Evolutionary conservation across 345 rosid species (phyloP).

Genomic region (Rhizophora apiculata): DNA sequence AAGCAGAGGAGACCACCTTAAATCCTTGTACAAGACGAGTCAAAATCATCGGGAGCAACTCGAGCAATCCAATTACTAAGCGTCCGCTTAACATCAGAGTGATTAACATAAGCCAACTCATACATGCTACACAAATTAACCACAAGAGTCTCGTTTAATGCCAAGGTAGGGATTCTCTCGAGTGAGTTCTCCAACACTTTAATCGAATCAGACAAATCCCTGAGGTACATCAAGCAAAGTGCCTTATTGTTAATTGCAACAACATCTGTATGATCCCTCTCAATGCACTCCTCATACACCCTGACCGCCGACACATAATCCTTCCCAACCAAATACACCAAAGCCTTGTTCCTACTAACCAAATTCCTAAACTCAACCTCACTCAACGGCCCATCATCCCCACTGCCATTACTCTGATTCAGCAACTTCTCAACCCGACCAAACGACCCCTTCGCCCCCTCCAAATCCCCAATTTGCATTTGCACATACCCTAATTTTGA

Average conservation of each 20-base stretch:
- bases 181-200: constrained; percentile 84
- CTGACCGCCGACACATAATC: constrained; percentile 88
- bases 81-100: constrained; percentile 73
- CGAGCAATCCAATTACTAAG: constrained; percentile 80
- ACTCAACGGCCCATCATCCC: constrained; percentile 23
- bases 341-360: constrained; percentile 75
- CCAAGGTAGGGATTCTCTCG: constrained; percentile 79
- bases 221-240: constrained; percentile 84
- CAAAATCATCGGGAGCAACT: constrained; percentile 96
- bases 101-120: constrained; percentile 91
- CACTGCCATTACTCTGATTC: constrained; percentile 32
- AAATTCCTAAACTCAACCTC: constrained; percentile 64
- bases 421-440: constrained; percentile 48
- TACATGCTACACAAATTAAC: constrained; percentile 96
- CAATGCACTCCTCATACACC: constrained; percentile 86
- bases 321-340: constrained; percentile 80
- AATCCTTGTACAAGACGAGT: constrained; percentile 75
- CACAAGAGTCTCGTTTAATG: constrained; percentile 86
- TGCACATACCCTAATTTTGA: constrained; percentile 85
- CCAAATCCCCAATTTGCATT: constrained; percentile 87
- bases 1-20: constrained; percentile 9
- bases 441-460: constrained; percentile 68
- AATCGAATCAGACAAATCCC: constrained; percentile 82
- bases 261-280: constrained; percentile 67
- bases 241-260: constrained; percentile 87